Evolutionary conservation across 371 early-diverging fungal species (phyloP).

Genomic region (Mortierella polycephala): DNA sequence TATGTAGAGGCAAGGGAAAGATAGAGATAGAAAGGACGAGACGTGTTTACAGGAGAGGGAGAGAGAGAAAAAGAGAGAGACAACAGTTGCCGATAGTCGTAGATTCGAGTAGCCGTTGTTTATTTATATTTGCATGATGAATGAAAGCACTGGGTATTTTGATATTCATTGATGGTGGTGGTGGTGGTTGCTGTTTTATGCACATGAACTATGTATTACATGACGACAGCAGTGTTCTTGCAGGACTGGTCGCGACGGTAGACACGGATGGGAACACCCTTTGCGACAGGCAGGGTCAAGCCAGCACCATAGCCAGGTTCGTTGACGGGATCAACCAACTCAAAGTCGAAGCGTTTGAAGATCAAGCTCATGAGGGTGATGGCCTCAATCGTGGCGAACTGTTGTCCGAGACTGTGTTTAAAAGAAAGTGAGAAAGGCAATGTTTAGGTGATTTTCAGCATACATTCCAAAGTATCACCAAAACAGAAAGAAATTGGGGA

Average conservation of each 20-base stretch:
- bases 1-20: too few species aligned
- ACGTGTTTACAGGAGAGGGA: too few species aligned
- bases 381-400: slow-evolving; percentile 68
- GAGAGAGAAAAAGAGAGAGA: too few species aligned
- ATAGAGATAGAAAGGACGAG: too few species aligned
- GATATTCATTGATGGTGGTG: too few species aligned
- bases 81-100: too few species aligned
- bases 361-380: slow-evolving; percentile 60
- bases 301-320: slow-evolving; percentile 45
- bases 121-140: too few species aligned
- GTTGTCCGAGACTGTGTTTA: slow-evolving; percentile 52
- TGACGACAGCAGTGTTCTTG: neutral
- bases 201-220: neutral
- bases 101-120: too few species aligned
- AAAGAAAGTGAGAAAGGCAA: neutral
- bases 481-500: neutral
- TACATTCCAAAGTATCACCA: neutral
- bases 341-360: slow-evolving; percentile 61
- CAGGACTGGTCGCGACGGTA: slow-evolving; percentile 7
- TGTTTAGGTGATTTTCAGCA: neutral
- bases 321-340: slow-evolving; percentile 49
- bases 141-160: too few species aligned
- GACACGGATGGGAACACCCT: slow-evolving; percentile 41
- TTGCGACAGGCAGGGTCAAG: slow-evolving; percentile 33
- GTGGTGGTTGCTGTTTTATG: neutral